Conservation (phyloP, 2,329 filamentous ascomycete species). For the Xylaria sp. region DNA sequence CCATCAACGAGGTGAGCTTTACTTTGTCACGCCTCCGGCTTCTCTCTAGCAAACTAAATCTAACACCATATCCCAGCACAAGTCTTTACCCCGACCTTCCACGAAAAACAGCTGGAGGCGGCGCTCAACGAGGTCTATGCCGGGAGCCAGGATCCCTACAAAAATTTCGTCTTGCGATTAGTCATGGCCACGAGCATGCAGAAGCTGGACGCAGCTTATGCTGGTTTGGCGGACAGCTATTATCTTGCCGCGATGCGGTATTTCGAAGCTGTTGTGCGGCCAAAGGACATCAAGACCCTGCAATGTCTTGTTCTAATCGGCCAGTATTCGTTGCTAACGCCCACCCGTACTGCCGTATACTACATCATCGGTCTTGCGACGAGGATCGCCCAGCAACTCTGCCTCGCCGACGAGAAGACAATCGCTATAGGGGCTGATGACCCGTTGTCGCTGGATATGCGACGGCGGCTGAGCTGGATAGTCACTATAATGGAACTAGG, state of each 20-base stretch:
- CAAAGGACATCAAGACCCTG: slow-evolving; percentile 87
- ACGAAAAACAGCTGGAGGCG: slow-evolving; percentile 76
- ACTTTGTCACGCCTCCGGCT: slow-evolving; percentile 4
- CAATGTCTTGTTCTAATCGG: slow-evolving; percentile 88
- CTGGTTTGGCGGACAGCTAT: slow-evolving; percentile 92
- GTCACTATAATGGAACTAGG: slow-evolving; percentile 87
- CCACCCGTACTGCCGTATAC: slow-evolving; percentile 89
- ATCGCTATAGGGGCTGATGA: slow-evolving; percentile 70
- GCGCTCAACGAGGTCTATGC: slow-evolving; percentile 82
- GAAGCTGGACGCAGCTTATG: slow-evolving; percentile 85
- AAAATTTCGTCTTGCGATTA: slow-evolving; percentile 87
- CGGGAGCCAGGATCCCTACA: slow-evolving; percentile 75
- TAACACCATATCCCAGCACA: slow-evolving; percentile 62
- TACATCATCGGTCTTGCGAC: slow-evolving; percentile 89
- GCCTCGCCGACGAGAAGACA: slow-evolving; percentile 85
- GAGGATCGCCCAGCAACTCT: slow-evolving; percentile 85
- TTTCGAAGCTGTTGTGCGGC: slow-evolving; percentile 79
- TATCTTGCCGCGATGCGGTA: slow-evolving; percentile 86
- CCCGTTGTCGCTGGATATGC: slow-evolving; percentile 82
- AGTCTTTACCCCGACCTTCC: slow-evolving; percentile 82
- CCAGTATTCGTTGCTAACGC: slow-evolving; percentile 89
- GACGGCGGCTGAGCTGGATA: slow-evolving; percentile 85
- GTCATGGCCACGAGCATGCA: slow-evolving; percentile 94
- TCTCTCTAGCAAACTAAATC: slow-evolving; percentile 18
- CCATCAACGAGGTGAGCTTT: slow-evolving; percentile 70